A percentile compares a stretch with the other conserved stretches of the same genome.
Conservation (phyloP, 1,139 yeast genomes). For the Debaryomyces fabryi region DNA sequence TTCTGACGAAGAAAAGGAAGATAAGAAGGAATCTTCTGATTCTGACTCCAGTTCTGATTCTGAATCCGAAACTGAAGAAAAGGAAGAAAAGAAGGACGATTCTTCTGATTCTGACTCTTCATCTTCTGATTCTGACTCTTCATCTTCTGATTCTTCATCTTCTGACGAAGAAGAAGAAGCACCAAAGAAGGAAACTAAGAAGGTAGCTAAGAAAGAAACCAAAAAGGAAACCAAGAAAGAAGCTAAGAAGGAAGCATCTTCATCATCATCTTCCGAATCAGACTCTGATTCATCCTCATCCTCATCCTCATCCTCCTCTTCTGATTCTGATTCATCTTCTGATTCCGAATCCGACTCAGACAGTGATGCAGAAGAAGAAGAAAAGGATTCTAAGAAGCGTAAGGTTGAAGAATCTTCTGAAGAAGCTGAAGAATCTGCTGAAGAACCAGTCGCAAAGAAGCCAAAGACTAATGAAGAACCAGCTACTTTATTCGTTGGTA, state of each 20-base stretch:
- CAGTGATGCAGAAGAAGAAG: slow-evolving; percentile 27
- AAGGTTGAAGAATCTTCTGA: slow-evolving; percentile 30
- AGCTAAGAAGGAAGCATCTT: slow-evolving; percentile 11
- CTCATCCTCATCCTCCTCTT: slow-evolving; percentile 18
- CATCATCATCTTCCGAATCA: slow-evolving; percentile 29
- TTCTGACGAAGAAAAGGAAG: slow-evolving; percentile 13
- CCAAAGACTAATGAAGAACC: slow-evolving; percentile 54
- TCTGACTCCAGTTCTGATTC: neutral
- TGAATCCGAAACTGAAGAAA: neutral
- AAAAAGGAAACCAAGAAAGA: slow-evolving; percentile 7
- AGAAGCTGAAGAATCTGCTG: slow-evolving; percentile 31
- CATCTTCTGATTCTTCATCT: slow-evolving; percentile 7
- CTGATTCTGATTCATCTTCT: slow-evolving; percentile 31
- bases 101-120: slow-evolving; percentile 16
- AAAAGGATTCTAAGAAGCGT: slow-evolving; percentile 33
- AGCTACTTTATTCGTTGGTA: slow-evolving; percentile 92
- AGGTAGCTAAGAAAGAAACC: slow-evolving; percentile 3
- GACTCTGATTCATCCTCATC: slow-evolving; percentile 16
- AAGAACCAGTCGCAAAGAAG: slow-evolving; percentile 41
- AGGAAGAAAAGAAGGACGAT: slow-evolving; percentile 6
- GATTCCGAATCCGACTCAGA: slow-evolving; percentile 18
- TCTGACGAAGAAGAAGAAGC: slow-evolving; percentile 5
- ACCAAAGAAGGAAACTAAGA: slow-evolving; percentile 11
- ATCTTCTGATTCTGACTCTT: slow-evolving; percentile 5
- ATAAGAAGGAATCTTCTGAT: slow-evolving; percentile 15